phyloP scores from a whole-genome alignment of 2,329 filamentous ascomycete species.

The Leptosphaerulina australis region DNA sequence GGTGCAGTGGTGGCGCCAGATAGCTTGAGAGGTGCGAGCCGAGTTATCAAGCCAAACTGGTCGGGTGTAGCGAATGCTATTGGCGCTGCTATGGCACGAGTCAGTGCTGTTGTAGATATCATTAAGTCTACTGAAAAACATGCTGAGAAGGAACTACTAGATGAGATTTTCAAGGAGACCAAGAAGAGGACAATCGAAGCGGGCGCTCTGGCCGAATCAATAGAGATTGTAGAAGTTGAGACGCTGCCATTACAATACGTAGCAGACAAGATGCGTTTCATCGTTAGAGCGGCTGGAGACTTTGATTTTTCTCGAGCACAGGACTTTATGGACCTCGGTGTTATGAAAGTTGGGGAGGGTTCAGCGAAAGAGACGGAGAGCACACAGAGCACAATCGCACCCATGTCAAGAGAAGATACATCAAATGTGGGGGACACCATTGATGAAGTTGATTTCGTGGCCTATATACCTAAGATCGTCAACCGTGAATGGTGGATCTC shows the following conservation, averaged over 20 bases:
- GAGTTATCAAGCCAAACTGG: slow-evolving; percentile 62
- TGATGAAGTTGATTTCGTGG: slow-evolving; percentile 35
- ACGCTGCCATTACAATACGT: slow-evolving; percentile 63
- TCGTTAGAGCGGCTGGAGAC: slow-evolving; percentile 64
- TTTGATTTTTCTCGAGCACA: slow-evolving; percentile 47
- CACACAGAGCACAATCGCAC: slow-evolving; percentile 13
- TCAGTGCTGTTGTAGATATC: slow-evolving; percentile 56
- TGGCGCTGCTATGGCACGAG: slow-evolving; percentile 66
- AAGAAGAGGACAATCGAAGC: slow-evolving; percentile 49
- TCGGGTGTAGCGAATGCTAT: slow-evolving; percentile 69
- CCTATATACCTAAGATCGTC: slow-evolving; percentile 51
- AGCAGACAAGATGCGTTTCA: slow-evolving; percentile 56
- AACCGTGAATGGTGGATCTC: slow-evolving; percentile 54
- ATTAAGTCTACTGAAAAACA: slow-evolving; percentile 48
- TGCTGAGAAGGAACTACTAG: slow-evolving; percentile 42
- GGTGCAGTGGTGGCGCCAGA: slow-evolving; percentile 65
- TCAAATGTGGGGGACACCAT: slow-evolving; percentile 23
- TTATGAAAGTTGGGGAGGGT: slow-evolving; percentile 28
- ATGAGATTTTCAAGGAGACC: slow-evolving; percentile 47
- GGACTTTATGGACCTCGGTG: slow-evolving; percentile 35
- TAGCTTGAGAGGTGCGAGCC: slow-evolving; percentile 61
- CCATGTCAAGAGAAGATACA: slow-evolving; percentile 25
- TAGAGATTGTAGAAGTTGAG: slow-evolving; percentile 47
- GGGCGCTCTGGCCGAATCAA: slow-evolving; percentile 43
- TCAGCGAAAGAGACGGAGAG: slow-evolving; percentile 10